phyloP scores from a whole-genome alignment of 371 early-diverging fungal species.

The Mucor circinelloides region DNA sequence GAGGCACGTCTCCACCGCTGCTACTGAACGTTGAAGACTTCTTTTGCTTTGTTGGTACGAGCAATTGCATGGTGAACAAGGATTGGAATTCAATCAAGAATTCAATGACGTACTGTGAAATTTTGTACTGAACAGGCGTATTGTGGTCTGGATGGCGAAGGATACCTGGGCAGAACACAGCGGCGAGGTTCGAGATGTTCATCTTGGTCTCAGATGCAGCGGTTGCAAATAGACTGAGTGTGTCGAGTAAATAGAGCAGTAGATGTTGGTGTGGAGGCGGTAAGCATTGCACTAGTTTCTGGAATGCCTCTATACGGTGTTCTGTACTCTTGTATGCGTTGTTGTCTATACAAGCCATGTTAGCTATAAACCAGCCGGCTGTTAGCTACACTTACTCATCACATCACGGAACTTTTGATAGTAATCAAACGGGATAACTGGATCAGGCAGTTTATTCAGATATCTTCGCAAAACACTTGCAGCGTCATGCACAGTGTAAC shows the following conservation, averaged over 20 bases:
- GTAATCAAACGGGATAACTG: constrained; percentile 53
- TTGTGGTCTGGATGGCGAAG: constrained; percentile 57
- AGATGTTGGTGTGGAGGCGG: constrained; percentile 57
- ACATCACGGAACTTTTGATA: constrained; percentile 55
- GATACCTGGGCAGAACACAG: constrained; percentile 62
- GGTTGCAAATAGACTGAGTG: constrained; percentile 51
- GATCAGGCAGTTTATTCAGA: constrained; percentile 56
- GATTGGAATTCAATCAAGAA: constrained; percentile 58
- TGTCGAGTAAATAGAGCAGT: constrained; percentile 57
- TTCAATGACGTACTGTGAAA: constrained; percentile 56
- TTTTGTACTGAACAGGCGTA: constrained; percentile 59
- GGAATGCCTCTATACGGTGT: constrained; percentile 44
- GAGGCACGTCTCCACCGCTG: constrained; percentile 5
- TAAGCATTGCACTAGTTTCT: constrained; percentile 45
- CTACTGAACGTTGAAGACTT: neutral
- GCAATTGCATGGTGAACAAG: constrained; percentile 39
- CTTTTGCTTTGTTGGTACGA: neutral
- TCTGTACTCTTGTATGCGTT: constrained; percentile 20
- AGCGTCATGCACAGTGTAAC: constrained; percentile 61
- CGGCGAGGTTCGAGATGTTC: constrained; percentile 53
- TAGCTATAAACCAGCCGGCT: neutral
- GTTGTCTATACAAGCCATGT: constrained; percentile 14
- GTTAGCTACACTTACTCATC: constrained; percentile 40
- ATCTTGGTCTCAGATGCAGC: constrained; percentile 52
- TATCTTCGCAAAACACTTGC: constrained; percentile 59